Evolutionary conservation across 352 stramenopile genomes (phyloP).

Genomic region (Phytophthora citrophthora): DNA sequence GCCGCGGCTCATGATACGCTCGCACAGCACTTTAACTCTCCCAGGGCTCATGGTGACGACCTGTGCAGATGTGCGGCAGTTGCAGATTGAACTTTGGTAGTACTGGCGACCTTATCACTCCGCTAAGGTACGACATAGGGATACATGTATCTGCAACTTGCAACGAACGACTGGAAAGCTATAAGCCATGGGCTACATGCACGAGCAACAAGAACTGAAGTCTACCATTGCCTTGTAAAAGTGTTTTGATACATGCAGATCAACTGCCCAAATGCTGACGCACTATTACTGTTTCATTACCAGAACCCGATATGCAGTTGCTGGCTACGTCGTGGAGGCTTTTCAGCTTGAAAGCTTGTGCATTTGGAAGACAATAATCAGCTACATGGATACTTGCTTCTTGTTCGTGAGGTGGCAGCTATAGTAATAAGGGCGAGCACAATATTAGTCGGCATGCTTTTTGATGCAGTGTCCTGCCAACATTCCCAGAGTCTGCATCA

Average conservation of each 20-base stretch:
- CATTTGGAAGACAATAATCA: neutral
- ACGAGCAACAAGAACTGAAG: neutral
- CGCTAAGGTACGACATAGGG: too few species aligned
- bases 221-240: conserved; percentile 3
- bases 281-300: conserved; percentile 5
- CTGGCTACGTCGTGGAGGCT: neutral
- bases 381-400: neutral
- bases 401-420: conserved; percentile 2
- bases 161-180: neutral
- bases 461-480: too few species aligned
- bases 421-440: neutral
- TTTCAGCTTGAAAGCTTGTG: neutral
- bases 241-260: conserved; percentile 29
- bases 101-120: neutral
- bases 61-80: neutral
- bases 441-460: conserved; percentile 10
- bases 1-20: conserved; percentile 89
- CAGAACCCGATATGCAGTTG: conserved; percentile 1
- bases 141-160: neutral
- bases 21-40: conserved; percentile 76
- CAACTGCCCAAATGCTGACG: conserved; percentile 18
- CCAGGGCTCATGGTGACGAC: conserved; percentile 37
- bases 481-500: neutral
- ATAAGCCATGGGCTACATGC: neutral
- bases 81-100: too few species aligned